These are phyloP conservation scores for Skeletonema potamos DNA, from an alignment of 108 stramenopile species.

Conservation along the genomic window DNA sequence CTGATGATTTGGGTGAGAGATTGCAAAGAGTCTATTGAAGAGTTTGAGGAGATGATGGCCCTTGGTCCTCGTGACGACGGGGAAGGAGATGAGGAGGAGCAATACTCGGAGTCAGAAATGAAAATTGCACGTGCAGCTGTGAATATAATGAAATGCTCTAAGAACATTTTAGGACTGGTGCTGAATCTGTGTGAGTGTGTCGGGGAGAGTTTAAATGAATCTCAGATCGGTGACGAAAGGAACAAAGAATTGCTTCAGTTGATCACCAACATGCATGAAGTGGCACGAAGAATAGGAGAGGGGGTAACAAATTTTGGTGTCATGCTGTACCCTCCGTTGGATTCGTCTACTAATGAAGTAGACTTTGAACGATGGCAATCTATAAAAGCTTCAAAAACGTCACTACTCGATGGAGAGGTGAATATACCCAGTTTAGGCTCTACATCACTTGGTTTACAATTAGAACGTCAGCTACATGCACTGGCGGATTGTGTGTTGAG, in stretches of 20 bases:
- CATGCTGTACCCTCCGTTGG: constrained; percentile 75
- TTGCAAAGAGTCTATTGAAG: constrained; percentile 72
- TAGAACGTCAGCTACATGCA: constrained; percentile 20
- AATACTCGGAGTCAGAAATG: constrained; percentile 63
- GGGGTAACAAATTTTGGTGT: constrained; percentile 81
- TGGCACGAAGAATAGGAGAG: constrained; percentile 66
- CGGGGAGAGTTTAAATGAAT: constrained; percentile 29
- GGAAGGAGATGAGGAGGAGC: constrained; percentile 47
- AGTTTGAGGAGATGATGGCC: constrained; percentile 78
- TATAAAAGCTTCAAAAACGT: background rate
- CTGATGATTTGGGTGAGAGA: constrained; percentile 78
- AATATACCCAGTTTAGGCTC: constrained; percentile 7
- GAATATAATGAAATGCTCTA: constrained; percentile 71
- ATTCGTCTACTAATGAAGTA: constrained; percentile 7
- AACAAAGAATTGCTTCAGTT: constrained; percentile 42
- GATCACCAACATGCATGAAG: constrained; percentile 48
- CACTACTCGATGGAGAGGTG: background rate
- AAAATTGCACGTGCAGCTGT: constrained; percentile 62
- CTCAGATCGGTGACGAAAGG: background rate
- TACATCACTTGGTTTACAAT: constrained; percentile 7
- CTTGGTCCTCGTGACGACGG: constrained; percentile 40
- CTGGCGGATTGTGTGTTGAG: constrained; percentile 21
- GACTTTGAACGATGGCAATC: background rate
- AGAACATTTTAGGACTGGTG: constrained; percentile 69
- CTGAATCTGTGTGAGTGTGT: constrained; percentile 69